Conservation (phyloP, 225 moss, liverwort and hornwort species). For the Sphagnum contortum region DNA sequence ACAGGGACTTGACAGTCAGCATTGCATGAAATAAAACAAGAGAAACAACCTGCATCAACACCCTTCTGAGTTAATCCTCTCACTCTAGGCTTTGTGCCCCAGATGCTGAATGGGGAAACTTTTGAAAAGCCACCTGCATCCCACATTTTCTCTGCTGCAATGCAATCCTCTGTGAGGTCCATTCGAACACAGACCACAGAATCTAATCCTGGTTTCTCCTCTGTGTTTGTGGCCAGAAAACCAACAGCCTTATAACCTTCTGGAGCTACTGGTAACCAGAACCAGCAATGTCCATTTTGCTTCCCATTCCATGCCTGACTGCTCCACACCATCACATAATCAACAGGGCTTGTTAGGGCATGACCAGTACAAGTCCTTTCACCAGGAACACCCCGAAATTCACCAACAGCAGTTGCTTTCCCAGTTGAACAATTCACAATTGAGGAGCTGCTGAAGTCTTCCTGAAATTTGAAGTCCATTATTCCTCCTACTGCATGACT, state of each 20-base stretch:
- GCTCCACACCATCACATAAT: constrained; percentile 58
- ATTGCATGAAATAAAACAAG: constrained; percentile 9
- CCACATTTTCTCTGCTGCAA: constrained; percentile 39
- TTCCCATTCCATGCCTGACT: constrained; percentile 47
- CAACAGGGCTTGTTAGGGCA: constrained; percentile 41
- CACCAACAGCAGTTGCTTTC: constrained; percentile 1
- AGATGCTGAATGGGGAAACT: constrained; percentile 36
- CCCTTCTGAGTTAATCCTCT: constrained; percentile 36
- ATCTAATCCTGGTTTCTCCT: constrained; percentile 24
- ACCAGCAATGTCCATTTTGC: constrained; percentile 37
- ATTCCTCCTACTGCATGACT: constrained; percentile 8
- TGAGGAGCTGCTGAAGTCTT: constrained; percentile 12
- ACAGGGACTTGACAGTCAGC: too few species aligned
- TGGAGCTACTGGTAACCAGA: constrained; percentile 63
- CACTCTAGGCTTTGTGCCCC: constrained; percentile 48
- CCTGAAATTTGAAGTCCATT: constrained; percentile 3
- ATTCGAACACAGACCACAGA: constrained; percentile 53
- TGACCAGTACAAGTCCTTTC: constrained; percentile 26
- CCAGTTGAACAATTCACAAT: background rate
- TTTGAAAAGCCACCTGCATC: constrained; percentile 14
- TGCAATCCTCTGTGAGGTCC: constrained; percentile 51
- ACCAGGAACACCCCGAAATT: constrained; percentile 4
- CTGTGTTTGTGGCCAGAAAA: constrained; percentile 40
- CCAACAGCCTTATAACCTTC: constrained; percentile 62
- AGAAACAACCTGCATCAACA: constrained; percentile 49